Conservation (phyloP, 306 rosid genomes). For the Dicorynia guianensis region DNA sequence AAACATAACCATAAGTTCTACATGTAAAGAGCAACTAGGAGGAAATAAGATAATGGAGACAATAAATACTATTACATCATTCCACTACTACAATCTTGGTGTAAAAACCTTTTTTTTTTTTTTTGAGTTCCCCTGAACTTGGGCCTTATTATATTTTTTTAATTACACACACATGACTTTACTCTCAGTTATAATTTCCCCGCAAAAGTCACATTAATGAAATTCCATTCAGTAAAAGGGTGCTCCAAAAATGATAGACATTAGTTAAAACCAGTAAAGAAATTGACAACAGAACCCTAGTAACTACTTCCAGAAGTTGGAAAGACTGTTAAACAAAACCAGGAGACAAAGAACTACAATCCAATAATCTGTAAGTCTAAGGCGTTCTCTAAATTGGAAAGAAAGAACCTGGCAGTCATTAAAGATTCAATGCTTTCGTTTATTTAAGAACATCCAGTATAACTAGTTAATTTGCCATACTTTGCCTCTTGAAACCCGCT, state of each 20-base stretch:
- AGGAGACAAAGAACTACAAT: constrained; percentile 3
- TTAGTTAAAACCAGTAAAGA: neutral
- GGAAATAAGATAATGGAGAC: constrained; percentile 1
- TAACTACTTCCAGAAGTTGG: constrained; percentile 15
- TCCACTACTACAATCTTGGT: neutral
- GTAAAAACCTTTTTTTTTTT: neutral
- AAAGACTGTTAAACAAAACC: neutral
- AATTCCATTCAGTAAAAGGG: neutral
- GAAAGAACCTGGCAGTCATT: neutral
- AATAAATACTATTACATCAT: neutral
- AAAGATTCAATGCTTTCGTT: neutral
- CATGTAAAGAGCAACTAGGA: constrained; percentile 15
- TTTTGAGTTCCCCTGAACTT: neutral
- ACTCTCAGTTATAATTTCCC: neutral
- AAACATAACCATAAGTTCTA: neutral
- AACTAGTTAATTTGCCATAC: neutral
- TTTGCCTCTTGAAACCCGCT: neutral
- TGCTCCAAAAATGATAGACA: neutral
- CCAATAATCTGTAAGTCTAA: constrained; percentile 1
- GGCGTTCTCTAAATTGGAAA: neutral
- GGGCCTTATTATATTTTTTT: neutral
- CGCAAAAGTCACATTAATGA: neutral
- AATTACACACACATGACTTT: neutral
- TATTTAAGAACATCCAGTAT: neutral
- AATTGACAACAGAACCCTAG: constrained; percentile 42